Evolutionary conservation across 768 basidiomycete species (phyloP).

Genomic region (Clavulina sp.): DNA sequence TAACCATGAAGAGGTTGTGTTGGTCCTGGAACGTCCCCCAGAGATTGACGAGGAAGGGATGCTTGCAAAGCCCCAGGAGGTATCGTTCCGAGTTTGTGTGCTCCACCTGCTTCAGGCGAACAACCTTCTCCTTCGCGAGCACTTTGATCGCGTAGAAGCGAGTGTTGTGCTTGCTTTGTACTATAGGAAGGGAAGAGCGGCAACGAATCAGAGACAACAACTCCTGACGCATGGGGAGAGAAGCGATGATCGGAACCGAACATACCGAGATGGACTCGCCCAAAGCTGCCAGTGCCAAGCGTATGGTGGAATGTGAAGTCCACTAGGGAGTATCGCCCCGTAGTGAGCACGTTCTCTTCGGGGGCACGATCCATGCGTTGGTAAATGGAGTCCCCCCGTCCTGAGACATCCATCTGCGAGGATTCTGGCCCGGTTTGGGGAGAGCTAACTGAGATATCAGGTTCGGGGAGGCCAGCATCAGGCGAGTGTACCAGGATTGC

Average conservation of each 20-base stretch:
- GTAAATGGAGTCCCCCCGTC: no score
- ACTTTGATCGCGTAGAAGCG: conserved; percentile 96
- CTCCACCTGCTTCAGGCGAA: conserved; percentile 84
- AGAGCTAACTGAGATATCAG: no score
- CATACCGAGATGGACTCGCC: conserved; percentile 79
- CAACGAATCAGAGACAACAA: conserved; percentile 7
- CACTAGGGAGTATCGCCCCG: conserved; percentile 36
- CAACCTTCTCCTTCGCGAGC: conserved; percentile 81
- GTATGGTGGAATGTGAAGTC: conserved; percentile 74
- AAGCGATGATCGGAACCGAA: neutral
- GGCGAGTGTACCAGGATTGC: no score
- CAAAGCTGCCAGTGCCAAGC: conserved; percentile 90
- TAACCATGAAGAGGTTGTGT: conserved; percentile 91
- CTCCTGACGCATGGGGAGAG: neutral
- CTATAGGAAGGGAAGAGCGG: conserved; percentile 23
- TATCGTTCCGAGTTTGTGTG: conserved; percentile 91
- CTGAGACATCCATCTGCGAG: no score
- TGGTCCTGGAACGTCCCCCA: conserved; percentile 93
- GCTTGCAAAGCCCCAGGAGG: conserved; percentile 70
- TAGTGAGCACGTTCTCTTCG: no score
- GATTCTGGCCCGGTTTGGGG: no score
- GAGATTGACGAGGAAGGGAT: conserved; percentile 89
- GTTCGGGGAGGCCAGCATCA: no score
- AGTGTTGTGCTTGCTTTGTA: conserved; percentile 83
- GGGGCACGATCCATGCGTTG: no score